A percentile compares a stretch with the other conserved stretches of the same genome.
Evolutionary conservation across 2,329 filamentous ascomycete species (phyloP).

Genomic region (Mycosphaerelloides madeirae): DNA sequence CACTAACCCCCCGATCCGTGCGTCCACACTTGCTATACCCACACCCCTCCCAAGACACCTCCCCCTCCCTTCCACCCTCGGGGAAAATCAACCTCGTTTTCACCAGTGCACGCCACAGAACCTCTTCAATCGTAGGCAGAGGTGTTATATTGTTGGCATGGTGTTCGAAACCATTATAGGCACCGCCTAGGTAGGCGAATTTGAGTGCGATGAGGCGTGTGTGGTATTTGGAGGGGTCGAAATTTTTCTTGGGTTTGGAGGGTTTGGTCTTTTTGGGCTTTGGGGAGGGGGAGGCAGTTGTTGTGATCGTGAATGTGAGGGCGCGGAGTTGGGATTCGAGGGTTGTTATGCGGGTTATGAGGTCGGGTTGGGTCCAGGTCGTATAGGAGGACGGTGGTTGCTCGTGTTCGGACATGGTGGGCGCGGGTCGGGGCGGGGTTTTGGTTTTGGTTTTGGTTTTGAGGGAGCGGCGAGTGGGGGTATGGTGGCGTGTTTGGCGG

Average conservation of each 20-base stretch:
- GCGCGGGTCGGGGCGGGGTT: not conserved
- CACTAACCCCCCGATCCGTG: constrained; percentile 89
- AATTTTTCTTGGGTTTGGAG: constrained; percentile 42
- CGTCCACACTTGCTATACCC: constrained; percentile 94
- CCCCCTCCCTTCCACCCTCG: constrained; percentile 37
- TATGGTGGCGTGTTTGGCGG: not conserved
- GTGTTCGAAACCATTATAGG: constrained; percentile 91
- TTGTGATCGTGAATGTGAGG: constrained; percentile 37
- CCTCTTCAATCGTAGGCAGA: constrained; percentile 82
- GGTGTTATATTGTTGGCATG: constrained; percentile 64
- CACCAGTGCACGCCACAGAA: constrained; percentile 84
- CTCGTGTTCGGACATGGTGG: not conserved
- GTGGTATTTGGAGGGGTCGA: constrained; percentile 76
- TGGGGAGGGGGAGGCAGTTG: constrained; percentile 9
- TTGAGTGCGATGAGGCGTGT: constrained; percentile 86
- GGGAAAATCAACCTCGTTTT: constrained; percentile 79
- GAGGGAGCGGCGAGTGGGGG: not conserved
- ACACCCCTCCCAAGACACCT: constrained; percentile 72
- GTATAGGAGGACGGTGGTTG: constrained; percentile 48
- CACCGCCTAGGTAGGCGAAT: constrained; percentile 85
- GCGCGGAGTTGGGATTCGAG: constrained; percentile 61
- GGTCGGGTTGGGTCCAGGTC: constrained; percentile 62
- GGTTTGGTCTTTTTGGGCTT: constrained; percentile 24
- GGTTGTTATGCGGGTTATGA: constrained; percentile 62
- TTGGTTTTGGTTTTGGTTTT: not conserved